Conservation (phyloP, 768 basidiomycete species). For the Boletus rubropictus region DNA sequence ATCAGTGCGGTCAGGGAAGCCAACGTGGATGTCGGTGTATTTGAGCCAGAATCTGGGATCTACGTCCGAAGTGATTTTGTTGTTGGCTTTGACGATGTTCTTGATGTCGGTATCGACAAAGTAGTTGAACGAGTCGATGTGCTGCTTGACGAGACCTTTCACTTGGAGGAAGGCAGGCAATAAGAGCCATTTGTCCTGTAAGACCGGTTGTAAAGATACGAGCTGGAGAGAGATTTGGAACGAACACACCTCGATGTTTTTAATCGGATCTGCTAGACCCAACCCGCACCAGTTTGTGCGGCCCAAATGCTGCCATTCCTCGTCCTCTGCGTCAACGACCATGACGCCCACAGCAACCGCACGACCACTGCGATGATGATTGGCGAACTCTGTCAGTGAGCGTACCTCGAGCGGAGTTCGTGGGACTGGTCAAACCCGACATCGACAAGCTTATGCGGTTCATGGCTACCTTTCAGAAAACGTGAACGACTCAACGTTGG, state of each 20-base stretch:
- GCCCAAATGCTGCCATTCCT: conserved; percentile 56
- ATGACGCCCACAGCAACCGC: neutral
- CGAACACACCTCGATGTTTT: conserved; percentile 76
- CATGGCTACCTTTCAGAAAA: neutral
- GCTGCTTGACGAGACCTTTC: conserved; percentile 98
- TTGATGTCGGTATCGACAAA: conserved; percentile 97
- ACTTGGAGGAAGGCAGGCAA: conserved; percentile 95
- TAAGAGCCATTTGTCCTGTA: conserved; percentile 96
- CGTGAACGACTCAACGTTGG: too few species aligned
- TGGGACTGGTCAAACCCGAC: neutral
- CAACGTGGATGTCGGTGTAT: conserved; percentile 92
- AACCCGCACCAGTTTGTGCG: conserved; percentile 67
- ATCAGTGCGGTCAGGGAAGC: conserved; percentile 87
- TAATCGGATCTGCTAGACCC: conserved; percentile 83
- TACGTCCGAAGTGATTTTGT: conserved; percentile 92
- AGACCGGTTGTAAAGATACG: neutral
- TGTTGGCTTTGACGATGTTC: conserved; percentile 91
- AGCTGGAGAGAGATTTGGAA: neutral
- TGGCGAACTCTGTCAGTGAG: neutral
- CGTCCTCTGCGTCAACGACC: conserved; percentile 24
- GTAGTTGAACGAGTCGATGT: conserved; percentile 98
- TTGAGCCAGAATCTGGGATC: conserved; percentile 96
- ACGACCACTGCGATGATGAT: neutral
- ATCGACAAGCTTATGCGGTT: neutral
- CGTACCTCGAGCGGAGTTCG: neutral